phyloP scores from a whole-genome alignment of 1,284 basidiomycete genomes.

The Thelephora terrestris region DNA sequence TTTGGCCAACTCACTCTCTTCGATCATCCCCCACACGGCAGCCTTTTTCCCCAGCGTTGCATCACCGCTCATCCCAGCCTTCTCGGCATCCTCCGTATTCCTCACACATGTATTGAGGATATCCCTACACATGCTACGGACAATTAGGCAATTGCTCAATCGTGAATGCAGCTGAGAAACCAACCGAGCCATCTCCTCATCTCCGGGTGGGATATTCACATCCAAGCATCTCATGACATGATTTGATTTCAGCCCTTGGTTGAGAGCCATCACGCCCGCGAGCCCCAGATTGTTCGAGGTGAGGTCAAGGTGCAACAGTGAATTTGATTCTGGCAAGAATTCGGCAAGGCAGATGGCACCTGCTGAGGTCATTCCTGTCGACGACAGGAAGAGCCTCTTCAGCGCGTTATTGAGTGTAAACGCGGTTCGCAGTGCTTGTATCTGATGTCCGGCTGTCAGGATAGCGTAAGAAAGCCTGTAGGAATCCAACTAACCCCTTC shows the following conservation, averaged over 20 bases:
- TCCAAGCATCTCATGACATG: slow-evolving; percentile 86
- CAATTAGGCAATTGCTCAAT: slow-evolving; percentile 15
- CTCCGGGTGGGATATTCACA: slow-evolving; percentile 82
- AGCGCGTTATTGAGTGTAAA: slow-evolving; percentile 90
- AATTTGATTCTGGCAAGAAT: slow-evolving; percentile 86
- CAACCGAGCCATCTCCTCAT: slow-evolving; percentile 80
- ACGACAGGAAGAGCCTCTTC: slow-evolving; percentile 86
- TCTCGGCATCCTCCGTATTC: slow-evolving; percentile 80
- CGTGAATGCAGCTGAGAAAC: slow-evolving; percentile 27
- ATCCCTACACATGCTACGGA: slow-evolving; percentile 57
- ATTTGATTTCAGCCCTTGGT: slow-evolving; percentile 77
- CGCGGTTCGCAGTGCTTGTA: slow-evolving; percentile 81
- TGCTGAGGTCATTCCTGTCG: slow-evolving; percentile 72
- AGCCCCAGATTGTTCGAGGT: slow-evolving; percentile 78
- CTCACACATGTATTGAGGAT: slow-evolving; percentile 79
- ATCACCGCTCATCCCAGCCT: slow-evolving; percentile 26
- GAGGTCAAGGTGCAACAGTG: slow-evolving; percentile 82
- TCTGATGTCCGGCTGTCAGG: slow-evolving; percentile 34
- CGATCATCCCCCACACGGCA: slow-evolving; percentile 72
- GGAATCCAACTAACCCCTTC: slow-evolving; percentile 58
- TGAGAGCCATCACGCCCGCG: slow-evolving; percentile 88
- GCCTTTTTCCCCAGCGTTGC: slow-evolving; percentile 33
- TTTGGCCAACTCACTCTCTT: slow-evolving; percentile 69
- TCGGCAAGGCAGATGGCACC: slow-evolving; percentile 94
- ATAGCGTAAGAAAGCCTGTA: background rate